Conservation (phyloP, 306 rosid species). For the Quercus parvula region DNA sequence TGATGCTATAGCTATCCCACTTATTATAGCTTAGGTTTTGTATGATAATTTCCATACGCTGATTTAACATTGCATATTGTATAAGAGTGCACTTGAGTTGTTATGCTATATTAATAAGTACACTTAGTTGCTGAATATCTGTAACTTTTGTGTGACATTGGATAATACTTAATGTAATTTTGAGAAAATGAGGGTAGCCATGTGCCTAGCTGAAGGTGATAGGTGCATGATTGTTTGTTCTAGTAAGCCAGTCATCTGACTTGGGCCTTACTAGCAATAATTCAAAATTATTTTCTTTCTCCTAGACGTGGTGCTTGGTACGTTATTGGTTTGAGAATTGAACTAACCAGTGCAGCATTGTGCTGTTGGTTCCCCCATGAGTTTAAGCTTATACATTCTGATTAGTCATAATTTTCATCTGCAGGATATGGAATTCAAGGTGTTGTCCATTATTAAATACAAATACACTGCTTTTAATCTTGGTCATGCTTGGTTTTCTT, state of each 20-base stretch:
- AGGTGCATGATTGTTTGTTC: background rate
- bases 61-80: background rate
- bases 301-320: too few relatives aligned
- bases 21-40: background rate
- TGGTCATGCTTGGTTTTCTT: background rate
- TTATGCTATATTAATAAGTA: background rate
- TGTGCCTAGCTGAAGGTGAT: background rate
- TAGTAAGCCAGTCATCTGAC: background rate
- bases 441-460: background rate
- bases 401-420: background rate
- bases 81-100: background rate
- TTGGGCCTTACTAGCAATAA: background rate
- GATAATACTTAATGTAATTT: background rate
- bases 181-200: background rate
- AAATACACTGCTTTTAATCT: background rate
- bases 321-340: background rate
- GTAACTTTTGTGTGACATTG: background rate
- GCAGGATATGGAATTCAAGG: background rate
- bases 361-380: background rate
- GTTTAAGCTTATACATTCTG: background rate
- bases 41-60: background rate
- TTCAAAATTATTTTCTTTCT: too few relatives aligned
- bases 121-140: background rate
- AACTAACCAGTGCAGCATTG: background rate
- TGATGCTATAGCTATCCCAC: background rate